Evolutionary conservation across 2,329 filamentous ascomycete genomes (phyloP).

Genomic region (Bipolaris bicolor): DNA sequence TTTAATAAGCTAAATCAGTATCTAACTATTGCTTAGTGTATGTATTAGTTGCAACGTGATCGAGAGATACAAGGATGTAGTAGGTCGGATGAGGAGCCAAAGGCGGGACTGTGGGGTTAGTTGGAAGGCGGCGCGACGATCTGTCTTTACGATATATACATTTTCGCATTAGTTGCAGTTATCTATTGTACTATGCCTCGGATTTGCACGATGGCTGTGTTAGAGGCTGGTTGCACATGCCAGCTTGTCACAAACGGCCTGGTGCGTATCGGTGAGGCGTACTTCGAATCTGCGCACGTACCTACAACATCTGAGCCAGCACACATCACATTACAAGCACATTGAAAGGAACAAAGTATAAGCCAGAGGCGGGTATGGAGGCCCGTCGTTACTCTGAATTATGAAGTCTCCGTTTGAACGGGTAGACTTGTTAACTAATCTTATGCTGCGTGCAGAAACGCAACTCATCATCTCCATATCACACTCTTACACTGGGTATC

Average conservation of each 20-base stretch:
- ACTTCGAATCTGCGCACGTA: background rate
- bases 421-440: slow-evolving; percentile 31
- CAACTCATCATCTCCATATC: slow-evolving; percentile 22
- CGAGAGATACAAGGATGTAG: too few species aligned
- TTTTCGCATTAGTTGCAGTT: too few species aligned
- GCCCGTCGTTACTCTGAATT: slow-evolving; percentile 27
- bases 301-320: background rate
- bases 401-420: slow-evolving; percentile 20
- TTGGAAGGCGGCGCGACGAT: too few species aligned
- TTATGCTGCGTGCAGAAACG: slow-evolving; percentile 26
- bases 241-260: slow-evolving; percentile 10
- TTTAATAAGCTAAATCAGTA: too few species aligned
- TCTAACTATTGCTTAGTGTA: too few species aligned
- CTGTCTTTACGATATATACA: too few species aligned
- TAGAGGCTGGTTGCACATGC: slow-evolving; percentile 6
- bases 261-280: background rate
- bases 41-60: too few species aligned
- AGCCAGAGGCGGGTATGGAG: slow-evolving; percentile 18
- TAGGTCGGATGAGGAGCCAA: too few species aligned
- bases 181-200: too few species aligned
- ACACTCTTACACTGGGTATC: slow-evolving; percentile 41
- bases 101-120: too few species aligned
- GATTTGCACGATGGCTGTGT: too few species aligned
- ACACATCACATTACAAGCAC: background rate
- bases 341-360: background rate